Base-by-base conservation (phyloP, 805 yeast genomes). In the Lachancea dasiensis region DNA sequence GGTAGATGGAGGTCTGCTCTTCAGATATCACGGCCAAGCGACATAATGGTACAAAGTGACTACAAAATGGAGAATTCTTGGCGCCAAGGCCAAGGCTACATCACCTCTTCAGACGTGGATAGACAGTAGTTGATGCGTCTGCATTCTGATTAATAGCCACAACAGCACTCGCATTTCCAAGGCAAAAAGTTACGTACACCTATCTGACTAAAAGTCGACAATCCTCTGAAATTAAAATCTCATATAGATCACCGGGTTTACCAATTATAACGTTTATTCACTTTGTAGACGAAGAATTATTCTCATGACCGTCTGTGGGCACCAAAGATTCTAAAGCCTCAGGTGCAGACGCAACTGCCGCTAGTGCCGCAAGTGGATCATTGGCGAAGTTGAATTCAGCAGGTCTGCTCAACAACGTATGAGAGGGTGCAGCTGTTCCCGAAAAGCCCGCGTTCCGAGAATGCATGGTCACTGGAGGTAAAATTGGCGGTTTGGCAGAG, bases 281-380 rank as follows among this genome's bases (percentile, higher is more conserved):
- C 14, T 25, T 19, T 4, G 33, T 20, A 9, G 33, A 20, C 8
- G 25, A 30, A 20, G 19, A 16, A 4, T 30, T 23, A n/a, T n/a
- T 19, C 10, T 22, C 37, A 26, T 31, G 19, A 27, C 37, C 37
- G 37, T 34, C 37, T 31, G 28, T 30, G 31, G 37, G 37, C 20
- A 34, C 21, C 19, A 26, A 22, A 19, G 37, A 34, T 19, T 30
- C 40, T 28, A 53, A 40, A 11, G 49, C 48, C 34, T 55, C 58
- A 11, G 60, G 54, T 8, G 62, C 61, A 3, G 66, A 61, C 7
- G 66, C 66, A 7, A 61, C 53, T 1, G 66, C 66, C 2, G 66
- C 66, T 10, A 61, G 43, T 2, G 64, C 65, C 21, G 64, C 64
- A 28, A 61, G 35, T 5, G 66, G 66, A 36, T 61, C 64, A 36